Conservation (phyloP, 2,329 filamentous ascomycete species). For the Diplodia scrobiculata region DNA sequence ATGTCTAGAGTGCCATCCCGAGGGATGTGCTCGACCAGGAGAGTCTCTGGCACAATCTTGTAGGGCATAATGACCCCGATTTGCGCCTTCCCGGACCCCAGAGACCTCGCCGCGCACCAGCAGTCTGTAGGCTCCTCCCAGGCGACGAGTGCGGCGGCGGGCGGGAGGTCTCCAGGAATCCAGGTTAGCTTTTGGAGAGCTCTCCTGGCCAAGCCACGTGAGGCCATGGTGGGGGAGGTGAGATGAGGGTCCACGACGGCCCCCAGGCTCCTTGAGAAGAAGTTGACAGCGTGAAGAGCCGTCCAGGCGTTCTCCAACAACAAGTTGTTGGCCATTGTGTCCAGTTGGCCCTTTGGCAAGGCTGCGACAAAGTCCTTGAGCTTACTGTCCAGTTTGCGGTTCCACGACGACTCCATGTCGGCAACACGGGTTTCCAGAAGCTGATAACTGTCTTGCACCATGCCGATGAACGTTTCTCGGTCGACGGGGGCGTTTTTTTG, state of each 20-base stretch:
- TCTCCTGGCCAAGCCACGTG: slow-evolving; percentile 26
- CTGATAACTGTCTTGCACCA: slow-evolving; percentile 3
- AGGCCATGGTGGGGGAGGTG: slow-evolving; percentile 61
- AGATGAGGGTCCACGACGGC: slow-evolving; percentile 63
- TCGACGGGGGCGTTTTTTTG: slow-evolving; percentile 35
- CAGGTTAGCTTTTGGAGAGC: slow-evolving; percentile 9
- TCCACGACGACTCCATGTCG: slow-evolving; percentile 11
- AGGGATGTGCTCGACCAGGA: slow-evolving; percentile 54
- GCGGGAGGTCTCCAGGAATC: slow-evolving; percentile 37
- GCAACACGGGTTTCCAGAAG: not conserved
- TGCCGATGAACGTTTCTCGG: slow-evolving; percentile 32
- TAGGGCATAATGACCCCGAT: slow-evolving; percentile 59
- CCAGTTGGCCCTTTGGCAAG: slow-evolving; percentile 7
- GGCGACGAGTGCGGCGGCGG: slow-evolving; percentile 60
- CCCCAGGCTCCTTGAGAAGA: slow-evolving; percentile 67
- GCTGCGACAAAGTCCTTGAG: not conserved
- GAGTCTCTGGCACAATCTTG: slow-evolving; percentile 43
- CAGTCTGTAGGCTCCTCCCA: slow-evolving; percentile 85
- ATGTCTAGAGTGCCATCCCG: slow-evolving; percentile 46
- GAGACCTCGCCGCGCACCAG: slow-evolving; percentile 67
- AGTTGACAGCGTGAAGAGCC: slow-evolving; percentile 62
- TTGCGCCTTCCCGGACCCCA: slow-evolving; percentile 59
- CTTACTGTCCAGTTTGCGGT: not conserved
- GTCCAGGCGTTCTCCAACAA: slow-evolving; percentile 36
- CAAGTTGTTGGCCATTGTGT: slow-evolving; percentile 9